Base-by-base conservation (phyloP, 2,329 filamentous ascomycete genomes). In the Xylaria digitata region DNA sequence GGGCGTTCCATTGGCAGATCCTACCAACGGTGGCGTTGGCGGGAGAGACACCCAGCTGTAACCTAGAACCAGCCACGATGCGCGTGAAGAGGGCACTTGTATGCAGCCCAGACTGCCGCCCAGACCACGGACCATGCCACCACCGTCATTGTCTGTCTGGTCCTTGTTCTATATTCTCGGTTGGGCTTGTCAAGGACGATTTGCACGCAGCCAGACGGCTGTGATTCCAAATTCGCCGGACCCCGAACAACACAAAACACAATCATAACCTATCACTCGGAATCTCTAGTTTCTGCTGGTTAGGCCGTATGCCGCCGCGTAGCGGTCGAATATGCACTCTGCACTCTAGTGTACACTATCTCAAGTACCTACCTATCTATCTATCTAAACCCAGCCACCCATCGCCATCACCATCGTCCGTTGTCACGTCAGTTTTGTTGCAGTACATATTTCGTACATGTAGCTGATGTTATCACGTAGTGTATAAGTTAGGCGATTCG, bases 171-270 rank as follows among this genome's bases (percentile, higher is more conserved):
- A 13, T 23, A 32, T 50, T 23, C 49, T 43, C 42, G 37, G 46
- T 19, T 48, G 49, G 53, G 23, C 23, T 57, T 19, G 49, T 34
- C 32, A 46, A 40, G 5, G 49, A 43, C 49, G 55, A 53, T 34
- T n/a, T 58, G 42, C 54, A 26, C 3, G 26, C 5, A 26, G 5
- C 26, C 26, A 26, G 26, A 26, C 56, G 56, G 65, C 61, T 64
- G 65, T 50, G 8, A 65, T 67, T 67, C 61, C 61, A 67, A 67
- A 67, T 67, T 59, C 34, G 61, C 65, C 61, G 65, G 50, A 60
- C 30, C 58, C 52, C 49, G 55, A 50, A 53, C 26, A 48, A 5
- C 26, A 26, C 26, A 26, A 26, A 26, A 26, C 26, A 26, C 26
- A 26, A 26, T 5, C 52, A 55, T 45, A 59, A 34, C 50, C 23